A percentile compares a stretch with the other conserved stretches of the same genome.
These are phyloP conservation scores for Podaxis rugospora DNA, from an alignment of 768 basidiomycete species.

Conservation along the genomic window DNA sequence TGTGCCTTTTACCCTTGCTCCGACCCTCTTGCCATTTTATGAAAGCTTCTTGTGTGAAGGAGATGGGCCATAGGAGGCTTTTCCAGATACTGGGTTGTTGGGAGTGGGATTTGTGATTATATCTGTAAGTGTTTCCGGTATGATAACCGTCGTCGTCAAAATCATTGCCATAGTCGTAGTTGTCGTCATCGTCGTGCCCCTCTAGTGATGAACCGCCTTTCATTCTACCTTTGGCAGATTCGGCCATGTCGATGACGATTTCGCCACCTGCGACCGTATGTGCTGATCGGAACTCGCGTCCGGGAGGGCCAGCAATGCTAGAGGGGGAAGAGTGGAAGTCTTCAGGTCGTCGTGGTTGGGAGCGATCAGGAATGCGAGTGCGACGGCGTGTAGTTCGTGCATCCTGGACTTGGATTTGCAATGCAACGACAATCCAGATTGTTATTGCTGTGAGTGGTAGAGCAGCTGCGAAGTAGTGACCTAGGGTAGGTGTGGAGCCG, in stretches of 20 bases:
- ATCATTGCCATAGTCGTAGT: background rate
- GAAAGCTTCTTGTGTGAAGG: background rate
- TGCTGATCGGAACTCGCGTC: background rate
- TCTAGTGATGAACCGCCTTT: background rate
- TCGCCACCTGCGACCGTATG: background rate
- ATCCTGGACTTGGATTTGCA: constrained; percentile 26
- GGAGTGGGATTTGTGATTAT: background rate
- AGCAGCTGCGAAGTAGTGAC: constrained; percentile 33
- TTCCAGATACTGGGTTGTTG: background rate
- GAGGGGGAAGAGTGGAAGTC: background rate
- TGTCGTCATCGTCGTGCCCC: background rate
- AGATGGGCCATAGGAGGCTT: constrained; percentile 4
- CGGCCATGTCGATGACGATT: background rate
- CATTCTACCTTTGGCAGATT: background rate
- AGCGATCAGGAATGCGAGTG: background rate
- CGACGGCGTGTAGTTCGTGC: background rate
- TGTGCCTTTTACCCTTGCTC: background rate
- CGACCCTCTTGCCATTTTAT: background rate
- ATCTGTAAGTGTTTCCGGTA: background rate
- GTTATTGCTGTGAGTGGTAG: constrained; percentile 37
- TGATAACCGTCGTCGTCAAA: background rate
- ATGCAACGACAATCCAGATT: constrained; percentile 41
- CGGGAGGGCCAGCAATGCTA: too few relatives aligned
- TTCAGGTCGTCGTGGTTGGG: background rate
- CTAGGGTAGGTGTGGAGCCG: constrained; percentile 26